Base-by-base conservation (phyloP, 192 early-diverging fungal genomes). In the Backusella luteola region DNA sequence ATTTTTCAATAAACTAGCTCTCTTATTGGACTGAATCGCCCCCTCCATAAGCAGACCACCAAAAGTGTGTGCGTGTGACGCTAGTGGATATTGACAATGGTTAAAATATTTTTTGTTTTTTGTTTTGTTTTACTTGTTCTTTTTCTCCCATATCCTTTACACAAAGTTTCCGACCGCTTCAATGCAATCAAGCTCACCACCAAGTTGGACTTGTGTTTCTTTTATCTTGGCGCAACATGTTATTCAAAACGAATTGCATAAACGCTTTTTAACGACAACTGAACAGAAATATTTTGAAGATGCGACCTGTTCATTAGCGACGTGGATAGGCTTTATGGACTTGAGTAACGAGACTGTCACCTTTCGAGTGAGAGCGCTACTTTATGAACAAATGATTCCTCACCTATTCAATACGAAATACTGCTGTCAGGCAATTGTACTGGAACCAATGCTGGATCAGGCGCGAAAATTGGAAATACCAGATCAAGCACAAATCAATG, bases 311-410 rank as follows among this genome's bases (percentile, higher is more conserved):
- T 34, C 67, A 42, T 38, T 76, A 21, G 32, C 75, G 6, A 67
- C 66, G 6, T 76, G 75, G 75, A 39, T 76, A 38, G 75, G 36
- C 5, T 76, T 76, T n/a, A 68, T 70, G 34, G 39, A 38, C 29
- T 36, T 44, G 21, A 41, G 49, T 39, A 63, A 29, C 56, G 56
- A 63, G 23, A 71, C 87, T 2, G 88, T 92, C 7, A 85, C 87
- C 36, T 93, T 91, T 75, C 89, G 92, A 44, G 88, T 89, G 17
- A 89, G 94, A 46, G 68, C 89, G 11, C 90, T 93, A 81, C 85
- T 96, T 17, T 94, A 91, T 84, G 94, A 96, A 73, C 94, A 94
- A 77, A 84, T 91, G 44, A 83, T 93, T 14, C 86, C 92, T 6
- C 83, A 81, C 9, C 41, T 93, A 2, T 94, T 84, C 76, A 86